Base-by-base conservation (phyloP, 306 rosid species). In the Carpinus viminea region DNA sequence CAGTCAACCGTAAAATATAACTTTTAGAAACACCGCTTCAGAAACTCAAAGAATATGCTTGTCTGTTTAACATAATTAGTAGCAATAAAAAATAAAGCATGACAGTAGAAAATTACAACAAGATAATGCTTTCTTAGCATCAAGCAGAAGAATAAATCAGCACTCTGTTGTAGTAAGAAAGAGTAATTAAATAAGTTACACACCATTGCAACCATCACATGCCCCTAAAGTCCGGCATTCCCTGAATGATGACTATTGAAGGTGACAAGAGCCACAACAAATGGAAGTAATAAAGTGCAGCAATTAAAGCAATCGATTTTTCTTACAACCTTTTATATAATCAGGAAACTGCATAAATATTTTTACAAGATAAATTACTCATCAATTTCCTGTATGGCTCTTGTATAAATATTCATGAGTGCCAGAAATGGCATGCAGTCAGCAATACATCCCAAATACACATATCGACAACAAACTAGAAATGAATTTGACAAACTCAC, bases 1-100 rank as follows among this genome's bases (percentile, higher is more conserved):
- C 90, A 85, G 56, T 18, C 36, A 66, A 26, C 51, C 52, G 70
- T 31, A 86, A 82, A 26, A 72, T 6, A 52, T 9, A 41, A 55
- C 43, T 9, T 16, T 73, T 38, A 69, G 60, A 55, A 51, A 74
- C 68, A n/a, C 60, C 66, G 28, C 15, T 26, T 26, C 46, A 43
- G 57, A 26, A 31, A 55, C 18, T 46, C 7, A 5, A 50, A 53
- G 20, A 43, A 21, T 1, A 8, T 38, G 17, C 26, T 24, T 24
- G 26, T 24, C 26, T 24, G 26, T 24, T 24, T 24, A 24, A 24
- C 26, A 24, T 24, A 24, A 24, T 24, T 24, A 24, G 0, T 24
- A 24, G 26, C 26, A 24, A 24, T 15, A 36, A 18, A 38, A 65
- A 66, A 57, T 18, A n/a, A 2, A 38, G 51, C 5, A 9, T 31